These are phyloP conservation scores for Corylus avellana DNA, from an alignment of 306 rosid genomes.

Conservation along the genomic window DNA sequence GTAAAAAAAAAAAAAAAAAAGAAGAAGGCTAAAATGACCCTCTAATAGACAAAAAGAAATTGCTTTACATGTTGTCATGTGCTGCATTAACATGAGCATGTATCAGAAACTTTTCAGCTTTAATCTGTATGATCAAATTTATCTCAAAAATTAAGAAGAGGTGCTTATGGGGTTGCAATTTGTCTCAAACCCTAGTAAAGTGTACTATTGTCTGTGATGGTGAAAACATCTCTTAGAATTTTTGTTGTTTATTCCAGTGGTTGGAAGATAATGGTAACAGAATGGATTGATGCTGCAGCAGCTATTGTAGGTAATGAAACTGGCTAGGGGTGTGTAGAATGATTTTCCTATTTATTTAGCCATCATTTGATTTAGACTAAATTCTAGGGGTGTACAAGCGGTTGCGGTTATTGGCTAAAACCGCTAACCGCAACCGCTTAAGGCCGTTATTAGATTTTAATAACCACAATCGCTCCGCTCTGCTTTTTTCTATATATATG, in stretches of 20 bases:
- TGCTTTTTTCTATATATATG: no score
- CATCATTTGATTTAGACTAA: background rate
- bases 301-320: conserved; percentile 32
- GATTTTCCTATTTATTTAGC: background rate
- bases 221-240: background rate
- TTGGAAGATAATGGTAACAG: conserved; percentile 55
- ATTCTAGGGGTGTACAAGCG: no score
- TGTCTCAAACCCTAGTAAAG: background rate
- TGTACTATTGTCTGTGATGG: background rate
- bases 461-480: no score
- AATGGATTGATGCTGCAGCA: conserved; percentile 34
- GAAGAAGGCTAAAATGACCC: background rate
- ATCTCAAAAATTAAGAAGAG: background rate
- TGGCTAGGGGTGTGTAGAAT: background rate
- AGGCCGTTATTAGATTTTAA: no score
- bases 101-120: background rate
- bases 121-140: background rate
- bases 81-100: conserved; percentile 2
- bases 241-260: conserved; percentile 37
- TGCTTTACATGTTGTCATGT: background rate
- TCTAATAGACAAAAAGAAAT: background rate
- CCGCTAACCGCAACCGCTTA: no score
- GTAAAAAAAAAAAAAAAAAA: no score
- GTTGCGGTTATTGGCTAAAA: no score
- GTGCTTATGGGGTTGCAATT: background rate